phyloP scores from a whole-genome alignment of 1,284 basidiomycete genomes.

The Leccinum pachyderme region DNA sequence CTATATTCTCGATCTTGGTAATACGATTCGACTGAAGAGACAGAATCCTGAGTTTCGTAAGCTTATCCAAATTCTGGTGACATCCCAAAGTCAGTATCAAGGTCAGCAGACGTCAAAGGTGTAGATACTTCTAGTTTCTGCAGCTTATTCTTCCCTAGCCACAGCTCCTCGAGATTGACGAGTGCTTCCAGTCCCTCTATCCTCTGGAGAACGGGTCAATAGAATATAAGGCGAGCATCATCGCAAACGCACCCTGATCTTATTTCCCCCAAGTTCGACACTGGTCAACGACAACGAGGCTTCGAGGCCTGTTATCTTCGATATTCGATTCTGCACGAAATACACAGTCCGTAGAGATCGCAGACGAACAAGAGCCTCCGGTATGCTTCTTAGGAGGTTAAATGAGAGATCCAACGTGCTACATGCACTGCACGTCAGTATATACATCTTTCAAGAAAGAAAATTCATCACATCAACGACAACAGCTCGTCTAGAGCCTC shows the following conservation, averaged over 20 bases:
- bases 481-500: constrained; percentile 61
- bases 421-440: constrained; percentile 1
- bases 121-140: constrained; percentile 66
- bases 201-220: constrained; percentile 44
- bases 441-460: background rate
- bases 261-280: constrained; percentile 92
- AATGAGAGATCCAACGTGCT: constrained; percentile 93
- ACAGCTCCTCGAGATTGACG: constrained; percentile 85
- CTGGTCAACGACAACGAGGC: constrained; percentile 67
- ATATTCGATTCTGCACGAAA: constrained; percentile 96
- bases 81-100: background rate
- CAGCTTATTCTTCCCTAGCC: constrained; percentile 99
- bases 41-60: constrained; percentile 77
- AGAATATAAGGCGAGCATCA: constrained; percentile 5
- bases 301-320: constrained; percentile 67
- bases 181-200: constrained; percentile 89
- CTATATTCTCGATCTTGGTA: constrained; percentile 81
- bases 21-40: constrained; percentile 95
- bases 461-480: constrained; percentile 58
- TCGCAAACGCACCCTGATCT: constrained; percentile 61
- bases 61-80: constrained; percentile 53
- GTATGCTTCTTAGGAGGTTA: constrained; percentile 80
- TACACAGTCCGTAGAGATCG: constrained; percentile 76
- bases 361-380: constrained; percentile 59
- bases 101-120: background rate